Conservation (phyloP, 2,329 filamentous ascomycete species). For the Fusarium cicatricum region DNA sequence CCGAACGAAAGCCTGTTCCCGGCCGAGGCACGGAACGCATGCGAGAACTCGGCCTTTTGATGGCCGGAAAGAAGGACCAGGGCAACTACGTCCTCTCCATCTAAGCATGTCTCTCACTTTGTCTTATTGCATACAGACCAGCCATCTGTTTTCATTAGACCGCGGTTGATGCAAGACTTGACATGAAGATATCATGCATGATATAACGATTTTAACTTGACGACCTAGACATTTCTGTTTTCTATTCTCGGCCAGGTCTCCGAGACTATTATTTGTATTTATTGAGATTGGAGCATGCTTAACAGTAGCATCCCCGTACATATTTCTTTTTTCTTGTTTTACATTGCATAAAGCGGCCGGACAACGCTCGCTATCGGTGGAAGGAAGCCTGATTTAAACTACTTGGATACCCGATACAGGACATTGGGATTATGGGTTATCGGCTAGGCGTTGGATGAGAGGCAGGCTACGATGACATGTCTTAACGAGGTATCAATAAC, state of each 20-base stretch:
- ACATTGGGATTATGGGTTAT: constrained; percentile 39
- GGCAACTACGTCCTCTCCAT: constrained; percentile 82
- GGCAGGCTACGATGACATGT: constrained; percentile 37
- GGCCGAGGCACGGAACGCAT: constrained; percentile 93
- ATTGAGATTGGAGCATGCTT: constrained; percentile 22
- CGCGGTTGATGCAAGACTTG: constrained; percentile 20
- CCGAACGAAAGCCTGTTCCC: constrained; percentile 73
- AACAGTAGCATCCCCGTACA: constrained; percentile 32
- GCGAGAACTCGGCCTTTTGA: constrained; percentile 80
- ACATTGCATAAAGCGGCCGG: constrained; percentile 39
- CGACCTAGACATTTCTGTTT: constrained; percentile 23
- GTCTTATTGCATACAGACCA: constrained; percentile 9
- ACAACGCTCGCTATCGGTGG: constrained; percentile 37
- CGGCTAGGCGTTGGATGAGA: constrained; percentile 42
- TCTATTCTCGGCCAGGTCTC: constrained; percentile 25
- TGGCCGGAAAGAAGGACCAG: constrained; percentile 80
- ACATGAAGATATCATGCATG: constrained; percentile 23
- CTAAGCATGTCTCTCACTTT: constrained; percentile 49
- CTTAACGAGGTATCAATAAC: constrained; percentile 39
- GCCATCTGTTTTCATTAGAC: constrained; percentile 11
- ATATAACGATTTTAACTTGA: constrained; percentile 33
- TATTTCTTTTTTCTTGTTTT: constrained; percentile 25
- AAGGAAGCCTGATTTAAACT: constrained; percentile 35
- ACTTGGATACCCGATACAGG: constrained; percentile 47
- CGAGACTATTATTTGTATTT: constrained; percentile 33